These are phyloP conservation scores for Cubamyces lactineus DNA, from an alignment of 768 basidiomycete genomes.

Conservation along the genomic window DNA sequence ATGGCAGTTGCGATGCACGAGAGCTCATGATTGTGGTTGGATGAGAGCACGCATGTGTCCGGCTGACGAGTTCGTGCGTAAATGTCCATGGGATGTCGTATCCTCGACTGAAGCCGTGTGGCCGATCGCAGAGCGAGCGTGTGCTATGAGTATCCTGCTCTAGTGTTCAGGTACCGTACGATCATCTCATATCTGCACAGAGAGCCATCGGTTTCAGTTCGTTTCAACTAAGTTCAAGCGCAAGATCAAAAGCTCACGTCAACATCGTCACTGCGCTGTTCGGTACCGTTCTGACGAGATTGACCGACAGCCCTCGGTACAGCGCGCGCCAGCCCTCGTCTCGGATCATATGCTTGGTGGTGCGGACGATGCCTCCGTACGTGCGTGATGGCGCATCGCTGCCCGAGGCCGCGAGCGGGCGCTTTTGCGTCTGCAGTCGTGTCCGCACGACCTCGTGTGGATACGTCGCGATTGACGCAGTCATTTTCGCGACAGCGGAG, in stretches of 20 bases:
- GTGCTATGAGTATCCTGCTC: conserved; percentile 23
- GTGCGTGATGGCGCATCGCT: conserved; percentile 62
- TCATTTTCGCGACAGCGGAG: conserved; percentile 95
- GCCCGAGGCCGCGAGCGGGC: conserved; percentile 56
- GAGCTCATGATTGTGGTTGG: too few species aligned
- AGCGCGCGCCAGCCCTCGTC: conserved; percentile 90
- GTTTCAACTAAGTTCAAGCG: not conserved
- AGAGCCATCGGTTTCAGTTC: too few species aligned
- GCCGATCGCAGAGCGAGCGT: not conserved
- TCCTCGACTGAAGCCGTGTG: not conserved
- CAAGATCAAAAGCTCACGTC: conserved; percentile 57
- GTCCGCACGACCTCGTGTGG: conserved; percentile 99
- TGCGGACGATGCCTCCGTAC: conserved; percentile 71
- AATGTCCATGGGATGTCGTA: not conserved
- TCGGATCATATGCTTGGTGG: conserved; percentile 67
- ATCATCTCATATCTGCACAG: conserved; percentile 35
- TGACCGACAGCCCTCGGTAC: conserved; percentile 93
- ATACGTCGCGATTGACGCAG: conserved; percentile 93
- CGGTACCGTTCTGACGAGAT: conserved; percentile 92
- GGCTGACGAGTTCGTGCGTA: too few species aligned
- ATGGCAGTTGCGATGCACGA: too few species aligned
- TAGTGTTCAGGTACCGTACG: conserved; percentile 32
- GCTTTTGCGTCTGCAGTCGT: conserved; percentile 85
- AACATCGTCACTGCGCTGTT: conserved; percentile 96
- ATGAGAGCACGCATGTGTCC: too few species aligned